phyloP scores from a whole-genome alignment of 495 filamentous ascomycete genomes.

The Viridothelium virens region DNA sequence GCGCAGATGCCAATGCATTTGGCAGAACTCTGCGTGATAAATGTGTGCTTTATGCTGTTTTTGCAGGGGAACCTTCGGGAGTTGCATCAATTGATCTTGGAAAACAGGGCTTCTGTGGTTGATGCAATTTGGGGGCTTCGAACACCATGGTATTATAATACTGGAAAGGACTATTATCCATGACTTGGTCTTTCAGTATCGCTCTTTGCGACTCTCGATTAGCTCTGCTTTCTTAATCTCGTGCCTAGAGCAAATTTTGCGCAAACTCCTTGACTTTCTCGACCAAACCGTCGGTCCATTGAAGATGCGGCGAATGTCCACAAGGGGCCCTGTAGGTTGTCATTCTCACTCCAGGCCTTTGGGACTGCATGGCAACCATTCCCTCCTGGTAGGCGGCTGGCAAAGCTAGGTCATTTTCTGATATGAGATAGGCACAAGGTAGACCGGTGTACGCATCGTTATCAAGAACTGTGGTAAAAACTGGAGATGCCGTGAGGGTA shows the following conservation, averaged over 20 bases:
- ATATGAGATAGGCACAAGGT: slow-evolving; percentile 35
- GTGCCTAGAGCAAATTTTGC: background rate
- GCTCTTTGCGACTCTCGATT: too few relatives aligned
- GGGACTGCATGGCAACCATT: slow-evolving; percentile 28
- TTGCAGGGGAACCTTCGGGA: background rate
- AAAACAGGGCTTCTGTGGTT: background rate
- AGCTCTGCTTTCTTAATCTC: too few relatives aligned
- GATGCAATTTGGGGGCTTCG: too few relatives aligned
- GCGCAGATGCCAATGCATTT: slow-evolving; percentile 7
- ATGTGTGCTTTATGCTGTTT: background rate
- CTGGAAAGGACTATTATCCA: too few relatives aligned
- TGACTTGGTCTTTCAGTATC: too few relatives aligned
- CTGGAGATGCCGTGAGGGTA: slow-evolving; percentile 32
- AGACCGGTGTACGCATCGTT: slow-evolving; percentile 33
- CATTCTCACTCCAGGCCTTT: slow-evolving; percentile 17
- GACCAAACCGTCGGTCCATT: slow-evolving; percentile 27
- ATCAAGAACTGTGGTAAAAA: slow-evolving; percentile 27
- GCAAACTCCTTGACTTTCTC: slow-evolving; percentile 26
- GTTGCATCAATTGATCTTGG: background rate
- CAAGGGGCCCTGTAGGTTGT: slow-evolving; percentile 27
- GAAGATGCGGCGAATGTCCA: slow-evolving; percentile 31
- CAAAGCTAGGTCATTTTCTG: slow-evolving; percentile 26
- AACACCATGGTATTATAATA: too few relatives aligned
- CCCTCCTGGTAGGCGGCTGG: slow-evolving; percentile 28
- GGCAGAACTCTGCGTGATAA: background rate